phyloP scores from a whole-genome alignment of 441 rosid genomes.

The Euphorbia corollata region DNA sequence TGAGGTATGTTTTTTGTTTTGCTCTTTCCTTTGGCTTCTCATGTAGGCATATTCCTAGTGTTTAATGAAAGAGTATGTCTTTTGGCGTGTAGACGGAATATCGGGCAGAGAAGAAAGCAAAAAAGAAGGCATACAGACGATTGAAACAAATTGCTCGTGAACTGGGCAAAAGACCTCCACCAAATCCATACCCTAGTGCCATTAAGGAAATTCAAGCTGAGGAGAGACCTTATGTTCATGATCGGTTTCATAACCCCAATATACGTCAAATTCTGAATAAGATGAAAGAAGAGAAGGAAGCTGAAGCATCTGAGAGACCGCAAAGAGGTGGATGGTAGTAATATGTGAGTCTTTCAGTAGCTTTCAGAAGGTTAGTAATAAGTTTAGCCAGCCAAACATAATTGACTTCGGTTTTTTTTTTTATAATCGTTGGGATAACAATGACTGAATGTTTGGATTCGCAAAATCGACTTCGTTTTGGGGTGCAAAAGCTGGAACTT shows the following conservation, averaged over 20 bases:
- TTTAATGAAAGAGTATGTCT: background rate
- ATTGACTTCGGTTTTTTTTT: background rate
- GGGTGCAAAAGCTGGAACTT: no score
- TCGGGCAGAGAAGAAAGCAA: conserved; percentile 43
- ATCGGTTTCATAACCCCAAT: conserved; percentile 36
- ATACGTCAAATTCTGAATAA: conserved; percentile 36
- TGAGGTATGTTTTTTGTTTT: conserved; percentile 41
- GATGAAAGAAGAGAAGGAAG: conserved; percentile 52
- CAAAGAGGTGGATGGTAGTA: conserved; percentile 28
- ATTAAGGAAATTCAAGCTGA: conserved; percentile 49
- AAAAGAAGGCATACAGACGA: conserved; percentile 54
- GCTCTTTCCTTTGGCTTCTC: background rate
- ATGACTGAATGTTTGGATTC: background rate
- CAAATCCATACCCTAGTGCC: conserved; percentile 62
- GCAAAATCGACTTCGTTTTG: no score
- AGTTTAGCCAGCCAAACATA: background rate
- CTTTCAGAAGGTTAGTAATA: background rate
- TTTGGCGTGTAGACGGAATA: conserved; percentile 54
- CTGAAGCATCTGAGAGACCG: conserved; percentile 30
- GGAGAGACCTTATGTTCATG: conserved; percentile 39
- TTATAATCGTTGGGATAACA: background rate
- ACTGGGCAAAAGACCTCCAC: conserved; percentile 62
- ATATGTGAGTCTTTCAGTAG: background rate
- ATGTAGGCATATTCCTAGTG: no score
- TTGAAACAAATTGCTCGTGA: conserved; percentile 50